A percentile compares a stretch with the other conserved stretches of the same genome.
These are phyloP conservation scores for Solanum acaule DNA, from an alignment of 257 asterid genomes.

Conservation along the genomic window DNA sequence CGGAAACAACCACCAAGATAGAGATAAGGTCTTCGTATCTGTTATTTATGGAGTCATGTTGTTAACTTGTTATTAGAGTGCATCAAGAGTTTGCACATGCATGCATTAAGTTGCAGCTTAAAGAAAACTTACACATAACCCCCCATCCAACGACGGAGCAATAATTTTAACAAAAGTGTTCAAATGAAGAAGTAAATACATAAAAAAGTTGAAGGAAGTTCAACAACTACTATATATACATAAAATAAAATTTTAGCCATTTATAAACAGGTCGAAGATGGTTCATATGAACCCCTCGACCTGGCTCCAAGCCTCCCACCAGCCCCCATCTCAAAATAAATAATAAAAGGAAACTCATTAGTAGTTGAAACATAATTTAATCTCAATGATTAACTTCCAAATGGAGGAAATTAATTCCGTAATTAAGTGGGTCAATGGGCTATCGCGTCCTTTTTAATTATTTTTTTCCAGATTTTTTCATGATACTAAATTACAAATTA, in stretches of 20 bases:
- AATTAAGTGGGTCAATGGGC: neutral
- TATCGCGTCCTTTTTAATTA: neutral
- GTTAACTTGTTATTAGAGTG: neutral
- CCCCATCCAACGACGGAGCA: neutral
- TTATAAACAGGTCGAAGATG: too few species aligned
- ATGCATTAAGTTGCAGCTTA: neutral
- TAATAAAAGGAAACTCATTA: neutral
- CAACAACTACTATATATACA: too few species aligned
- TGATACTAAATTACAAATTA: neutral
- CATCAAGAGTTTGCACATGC: neutral
- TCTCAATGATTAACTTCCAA: neutral
- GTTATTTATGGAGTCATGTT: neutral
- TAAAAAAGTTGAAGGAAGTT: neutral
- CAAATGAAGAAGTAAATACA: neutral
- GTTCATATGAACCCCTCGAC: neutral
- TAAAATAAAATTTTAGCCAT: too few species aligned
- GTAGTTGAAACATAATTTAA: neutral
- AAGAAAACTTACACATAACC: neutral
- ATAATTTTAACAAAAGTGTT: too few species aligned
- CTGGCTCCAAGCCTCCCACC: neutral
- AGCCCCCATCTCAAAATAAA: neutral
- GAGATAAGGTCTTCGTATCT: neutral
- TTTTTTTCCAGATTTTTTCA: neutral
- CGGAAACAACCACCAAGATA: neutral
- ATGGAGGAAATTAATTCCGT: neutral